Percentiles rank a stretch among this genome's conserved stretches.
phyloP scores from a whole-genome alignment of 352 stramenopile genomes.

The Phytophthora ramorum region DNA sequence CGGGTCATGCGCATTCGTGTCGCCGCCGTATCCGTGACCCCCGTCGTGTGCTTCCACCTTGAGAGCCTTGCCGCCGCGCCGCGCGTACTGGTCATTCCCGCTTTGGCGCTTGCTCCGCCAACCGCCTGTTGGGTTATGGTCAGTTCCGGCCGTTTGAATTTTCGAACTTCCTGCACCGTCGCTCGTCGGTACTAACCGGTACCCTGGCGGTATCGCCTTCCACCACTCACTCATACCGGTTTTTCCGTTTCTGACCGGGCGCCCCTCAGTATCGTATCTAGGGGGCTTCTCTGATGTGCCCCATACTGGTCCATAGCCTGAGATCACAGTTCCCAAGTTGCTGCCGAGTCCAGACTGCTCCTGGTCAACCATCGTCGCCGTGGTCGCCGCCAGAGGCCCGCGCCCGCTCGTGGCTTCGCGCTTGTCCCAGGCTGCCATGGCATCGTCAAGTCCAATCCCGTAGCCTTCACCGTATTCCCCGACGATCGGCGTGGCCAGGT shows the following conservation, averaged over 20 bases:
- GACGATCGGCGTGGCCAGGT: not conserved
- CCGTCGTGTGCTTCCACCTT: no score
- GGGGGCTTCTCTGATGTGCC: not conserved
- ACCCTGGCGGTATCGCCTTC: not conserved
- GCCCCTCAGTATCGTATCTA: not conserved
- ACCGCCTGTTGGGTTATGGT: no score
- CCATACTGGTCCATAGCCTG: not conserved
- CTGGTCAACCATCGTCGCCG: not conserved
- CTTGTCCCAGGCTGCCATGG: not conserved
- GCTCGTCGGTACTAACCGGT: not conserved
- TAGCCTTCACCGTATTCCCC: slow-evolving; percentile 7
- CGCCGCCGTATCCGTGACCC: no score
- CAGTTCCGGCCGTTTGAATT: no score
- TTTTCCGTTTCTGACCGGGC: not conserved
- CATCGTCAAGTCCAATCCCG: not conserved
- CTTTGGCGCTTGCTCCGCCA: no score
- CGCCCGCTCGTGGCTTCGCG: no score
- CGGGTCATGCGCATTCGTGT: no score
- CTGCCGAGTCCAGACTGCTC: not conserved
- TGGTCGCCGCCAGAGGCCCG: no score
- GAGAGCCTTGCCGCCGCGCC: no score
- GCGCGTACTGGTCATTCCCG: no score
- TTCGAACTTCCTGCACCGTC: not conserved
- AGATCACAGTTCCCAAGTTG: not conserved
- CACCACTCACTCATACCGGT: not conserved